Evolutionary conservation across 495 filamentous ascomycete genomes (phyloP), one percentile per base, ranked within the genome.

Genomic region (Penicillium odoratum): DNA sequence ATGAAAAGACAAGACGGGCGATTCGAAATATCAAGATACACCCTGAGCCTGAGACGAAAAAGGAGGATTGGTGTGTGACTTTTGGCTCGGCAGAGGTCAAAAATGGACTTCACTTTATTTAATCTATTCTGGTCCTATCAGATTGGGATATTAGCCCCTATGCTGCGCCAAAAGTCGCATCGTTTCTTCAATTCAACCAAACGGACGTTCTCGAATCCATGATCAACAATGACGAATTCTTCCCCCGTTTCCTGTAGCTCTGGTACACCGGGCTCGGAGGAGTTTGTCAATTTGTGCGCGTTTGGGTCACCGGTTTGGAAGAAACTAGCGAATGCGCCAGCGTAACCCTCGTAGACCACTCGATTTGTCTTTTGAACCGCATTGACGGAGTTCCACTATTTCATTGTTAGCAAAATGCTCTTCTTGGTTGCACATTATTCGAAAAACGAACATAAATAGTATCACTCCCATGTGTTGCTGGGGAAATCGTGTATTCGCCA

Each of bases 271-370:
- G 68, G 64, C 38, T 74, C 62, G 47, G 69, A 71, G 6, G 51
- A 54, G 51, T 75, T 68, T 3, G 83, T 87, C 50, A 86, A 63
- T 59, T 85, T 85, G 57, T 82, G 73, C 13, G 74, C 71, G 59
- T 86, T 86, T 5, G 84, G 82, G 62, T 85, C 74, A 3, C 83
- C 83, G 0, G 81, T 85, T 54, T 78, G 70, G 54, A 86, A 79
- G 68, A 86, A 85, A 45, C 76, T 81, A 1, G 82, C 83, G 36
- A 85, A 80, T 2, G 84, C 81, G 30, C 84, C 85, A 0, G 83
- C 72, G 59, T 77, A 87, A 11, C 82, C 84, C 13, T 80, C 48
- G 55, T 87, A 87, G 11, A 81, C 74, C 3, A 83, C 59, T 0
- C 77, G 78, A 42, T 86, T 69, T 15, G 70, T 72, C 55, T 75